Evolutionary conservation across 306 rosid genomes (phyloP).

Genomic region (Rosa lucieae): DNA sequence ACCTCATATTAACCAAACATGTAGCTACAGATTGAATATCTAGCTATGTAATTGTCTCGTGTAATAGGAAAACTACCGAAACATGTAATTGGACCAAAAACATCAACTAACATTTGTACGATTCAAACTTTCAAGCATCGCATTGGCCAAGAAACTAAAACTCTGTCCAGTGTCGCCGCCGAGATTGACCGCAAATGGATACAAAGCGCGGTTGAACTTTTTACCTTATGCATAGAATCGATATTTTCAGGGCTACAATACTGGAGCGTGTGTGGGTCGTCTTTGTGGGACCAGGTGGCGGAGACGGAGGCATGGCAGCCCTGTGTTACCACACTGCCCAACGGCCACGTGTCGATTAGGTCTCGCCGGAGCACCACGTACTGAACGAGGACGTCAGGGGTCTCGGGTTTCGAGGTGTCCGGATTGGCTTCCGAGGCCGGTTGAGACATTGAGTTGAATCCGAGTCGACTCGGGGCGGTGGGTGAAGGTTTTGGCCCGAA

Average conservation of each 20-base stretch:
- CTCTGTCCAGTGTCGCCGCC: too few relatives aligned
- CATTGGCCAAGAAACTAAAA: too few relatives aligned
- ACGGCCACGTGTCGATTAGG: constrained; percentile 81
- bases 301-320: constrained; percentile 92
- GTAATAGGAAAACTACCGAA: too few relatives aligned
- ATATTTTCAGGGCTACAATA: constrained; percentile 73
- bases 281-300: constrained; percentile 71
- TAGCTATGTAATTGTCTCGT: too few relatives aligned
- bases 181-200: background rate
- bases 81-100: too few relatives aligned
- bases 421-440: constrained; percentile 27
- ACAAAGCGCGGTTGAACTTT: background rate
- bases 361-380: constrained; percentile 95
- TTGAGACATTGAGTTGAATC: constrained; percentile 62
- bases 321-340: constrained; percentile 82
- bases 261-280: constrained; percentile 55
- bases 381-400: constrained; percentile 58
- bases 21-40: background rate
- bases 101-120: too few relatives aligned
- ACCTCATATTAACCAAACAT: background rate
- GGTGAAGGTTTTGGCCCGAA: constrained; percentile 19
- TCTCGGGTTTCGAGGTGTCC: constrained; percentile 27
- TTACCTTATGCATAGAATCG: constrained; percentile 84
- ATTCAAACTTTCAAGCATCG: too few relatives aligned
- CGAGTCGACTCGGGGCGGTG: constrained; percentile 35